A percentile compares a stretch with the other conserved stretches of the same genome.
Conservation (phyloP, 1,139 yeast species). For the Pichia sp. region DNA sequence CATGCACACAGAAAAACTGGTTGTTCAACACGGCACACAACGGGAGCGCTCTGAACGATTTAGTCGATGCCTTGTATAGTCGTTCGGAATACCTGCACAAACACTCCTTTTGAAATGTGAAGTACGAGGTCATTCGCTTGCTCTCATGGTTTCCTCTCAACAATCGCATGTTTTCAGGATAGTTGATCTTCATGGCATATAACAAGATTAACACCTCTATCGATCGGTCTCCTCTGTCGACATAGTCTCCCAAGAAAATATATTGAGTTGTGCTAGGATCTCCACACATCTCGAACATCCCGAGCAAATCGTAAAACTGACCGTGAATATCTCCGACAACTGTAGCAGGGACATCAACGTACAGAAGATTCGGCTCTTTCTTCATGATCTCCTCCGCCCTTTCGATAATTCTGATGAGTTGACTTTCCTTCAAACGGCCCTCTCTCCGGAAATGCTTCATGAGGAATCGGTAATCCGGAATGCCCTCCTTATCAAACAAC, state of each 20-base stretch:
- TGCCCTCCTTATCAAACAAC: constrained; percentile 56
- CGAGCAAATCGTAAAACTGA: constrained; percentile 86
- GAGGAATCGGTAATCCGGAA: constrained; percentile 71
- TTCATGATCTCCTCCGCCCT: constrained; percentile 63
- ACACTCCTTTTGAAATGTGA: constrained; percentile 94
- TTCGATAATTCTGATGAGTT: constrained; percentile 62
- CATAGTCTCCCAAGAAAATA: constrained; percentile 93
- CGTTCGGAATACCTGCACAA: constrained; percentile 79
- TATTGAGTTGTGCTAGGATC: constrained; percentile 73
- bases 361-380: constrained; percentile 72
- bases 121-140: constrained; percentile 89
- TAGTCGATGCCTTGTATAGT: constrained; percentile 73
- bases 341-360: constrained; percentile 87
- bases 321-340: constrained; percentile 98
- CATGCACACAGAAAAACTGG: constrained; percentile 85
- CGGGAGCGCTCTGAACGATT: constrained; percentile 81
- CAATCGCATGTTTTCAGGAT: constrained; percentile 63
- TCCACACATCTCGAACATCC: constrained; percentile 91
- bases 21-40: constrained; percentile 75
- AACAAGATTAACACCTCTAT: constrained; percentile 85
- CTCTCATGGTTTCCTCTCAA: constrained; percentile 97
- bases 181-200: constrained; percentile 73
- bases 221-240: constrained; percentile 96
- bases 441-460: constrained; percentile 73
- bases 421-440: constrained; percentile 73